Evolutionary conservation across 1,284 basidiomycete species (phyloP), one percentile per base, ranked within the genome.

Genomic region (Leccinum pseudoinsigne): DNA sequence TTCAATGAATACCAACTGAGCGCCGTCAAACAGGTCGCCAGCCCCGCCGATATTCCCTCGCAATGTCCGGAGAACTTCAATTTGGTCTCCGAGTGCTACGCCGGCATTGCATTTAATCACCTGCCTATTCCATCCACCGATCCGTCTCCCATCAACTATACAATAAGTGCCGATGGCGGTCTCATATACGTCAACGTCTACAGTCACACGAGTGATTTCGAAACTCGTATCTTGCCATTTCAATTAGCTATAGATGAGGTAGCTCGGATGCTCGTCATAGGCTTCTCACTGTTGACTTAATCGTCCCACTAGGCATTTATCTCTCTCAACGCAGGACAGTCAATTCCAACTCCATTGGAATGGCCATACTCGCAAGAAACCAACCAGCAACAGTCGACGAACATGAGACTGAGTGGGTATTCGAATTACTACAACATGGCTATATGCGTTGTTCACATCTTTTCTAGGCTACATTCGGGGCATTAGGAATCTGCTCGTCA

Each of bases 241-340:
- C 92, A 94, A 68, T 89, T 90, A 82, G 89, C 90, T 5, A 78
- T 94, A 38, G 92, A 93, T 68, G 80, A 84, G 69, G 89, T 87
- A 64, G 58, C 78, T 40, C 28, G n/a, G 11, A n/a, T 60, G 16
- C 55, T 38, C 55, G 14, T 40, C 23, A 40, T 58, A 1, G 3
- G 6, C 2, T 6, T 28, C 16, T 57, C 47, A 26, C 34, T 10
- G 14, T 16, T 62, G 40, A 69, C 62, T 11, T 18, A 12, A 21
- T 55, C 50, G 4, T 51, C 4, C 28, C 9, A 28, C 21, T 60
- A 89, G 86, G 86, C 88, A 7, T 84, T 90, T 66, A 88, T 92
- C 36, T 82, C 87, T 64, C 76, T 90, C 9, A 82, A 82, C 66
- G 86, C 89, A 0, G 86, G 86, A 1, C 73, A 78, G 9, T 71